These are phyloP conservation scores for Wickerhamomyces ciferrii DNA, from an alignment of 805 yeast genomes.

Conservation along the genomic window DNA sequence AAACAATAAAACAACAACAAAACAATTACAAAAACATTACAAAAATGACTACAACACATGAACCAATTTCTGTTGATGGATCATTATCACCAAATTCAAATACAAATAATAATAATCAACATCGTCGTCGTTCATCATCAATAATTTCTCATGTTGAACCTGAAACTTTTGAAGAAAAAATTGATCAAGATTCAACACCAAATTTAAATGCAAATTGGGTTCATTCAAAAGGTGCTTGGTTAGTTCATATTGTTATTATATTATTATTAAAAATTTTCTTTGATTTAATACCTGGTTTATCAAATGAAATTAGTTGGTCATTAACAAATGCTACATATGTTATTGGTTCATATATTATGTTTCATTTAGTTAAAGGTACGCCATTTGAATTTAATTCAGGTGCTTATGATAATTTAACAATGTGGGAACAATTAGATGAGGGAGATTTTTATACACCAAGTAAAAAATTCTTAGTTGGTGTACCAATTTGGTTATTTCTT, in stretches of 20 bases:
- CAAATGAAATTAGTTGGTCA: conserved; percentile 88
- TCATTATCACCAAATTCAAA: conserved; percentile 13
- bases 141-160: conserved; percentile 90
- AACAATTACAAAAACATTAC: conserved; percentile 1
- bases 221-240: conserved; percentile 94
- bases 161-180: conserved; percentile 85
- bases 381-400: conserved; percentile 97
- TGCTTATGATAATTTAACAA: conserved; percentile 90
- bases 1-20: too few species aligned
- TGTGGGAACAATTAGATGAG: conserved; percentile 97
- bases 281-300: conserved; percentile 76
- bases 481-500: conserved; percentile 85
- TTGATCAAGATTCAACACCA: conserved; percentile 84
- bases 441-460: conserved; percentile 98
- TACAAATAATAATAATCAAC: conserved; percentile 8
- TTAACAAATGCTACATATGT: conserved; percentile 87
- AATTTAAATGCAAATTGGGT: conserved; percentile 97
- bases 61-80: conserved; percentile 1
- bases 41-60: background rate
- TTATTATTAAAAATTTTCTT: conserved; percentile 67
- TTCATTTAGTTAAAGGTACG: conserved; percentile 93
- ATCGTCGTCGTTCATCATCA: conserved; percentile 78
- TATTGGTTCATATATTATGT: conserved; percentile 91
- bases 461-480: conserved; percentile 85
- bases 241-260: conserved; percentile 82